Evolutionary conservation across 2,329 filamentous ascomycete species (phyloP).

Genomic region (Hypoxylon sp.): DNA sequence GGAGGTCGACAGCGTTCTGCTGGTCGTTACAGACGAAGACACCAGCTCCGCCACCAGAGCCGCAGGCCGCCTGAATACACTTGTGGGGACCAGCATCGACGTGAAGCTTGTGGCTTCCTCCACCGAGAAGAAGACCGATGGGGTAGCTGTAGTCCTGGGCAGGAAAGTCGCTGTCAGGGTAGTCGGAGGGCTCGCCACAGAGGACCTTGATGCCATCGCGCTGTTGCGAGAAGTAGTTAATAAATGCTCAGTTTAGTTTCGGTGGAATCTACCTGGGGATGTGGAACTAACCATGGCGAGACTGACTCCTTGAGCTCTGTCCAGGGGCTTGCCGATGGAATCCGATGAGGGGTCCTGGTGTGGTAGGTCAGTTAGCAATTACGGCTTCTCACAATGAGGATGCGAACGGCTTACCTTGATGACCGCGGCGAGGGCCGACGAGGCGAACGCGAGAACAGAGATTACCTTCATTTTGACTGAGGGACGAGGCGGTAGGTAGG

Average conservation of each 20-base stretch:
- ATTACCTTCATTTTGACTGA: slow-evolving; percentile 29
- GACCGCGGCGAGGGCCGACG: slow-evolving; percentile 15
- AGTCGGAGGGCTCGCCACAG: slow-evolving; percentile 30
- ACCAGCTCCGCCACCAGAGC: slow-evolving; percentile 23
- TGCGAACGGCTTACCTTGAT: slow-evolving; percentile 4
- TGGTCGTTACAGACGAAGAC: slow-evolving; percentile 40
- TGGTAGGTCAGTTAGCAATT: not conserved
- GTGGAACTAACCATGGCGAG: slow-evolving; percentile 7
- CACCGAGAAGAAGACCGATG: slow-evolving; percentile 27
- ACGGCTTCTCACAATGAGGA: not conserved
- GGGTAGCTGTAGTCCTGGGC: slow-evolving; percentile 33
- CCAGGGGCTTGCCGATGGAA: not conserved
- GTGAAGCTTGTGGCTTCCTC: slow-evolving; percentile 11
- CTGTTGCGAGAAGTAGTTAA: slow-evolving; percentile 8
- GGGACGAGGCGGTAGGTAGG: not conserved
- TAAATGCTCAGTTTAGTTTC: not conserved
- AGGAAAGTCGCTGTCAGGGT: slow-evolving; percentile 22
- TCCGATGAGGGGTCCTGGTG: not conserved
- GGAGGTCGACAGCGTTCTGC: slow-evolving; percentile 17
- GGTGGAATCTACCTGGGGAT: not conserved
- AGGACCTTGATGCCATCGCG: slow-evolving; percentile 32
- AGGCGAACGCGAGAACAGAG: slow-evolving; percentile 13
- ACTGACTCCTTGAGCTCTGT: not conserved
- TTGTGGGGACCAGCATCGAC: slow-evolving; percentile 31
- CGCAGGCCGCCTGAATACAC: slow-evolving; percentile 32